These are phyloP conservation scores for Solanum paucissectum DNA, from an alignment of 257 asterid genomes.

Conservation along the genomic window DNA sequence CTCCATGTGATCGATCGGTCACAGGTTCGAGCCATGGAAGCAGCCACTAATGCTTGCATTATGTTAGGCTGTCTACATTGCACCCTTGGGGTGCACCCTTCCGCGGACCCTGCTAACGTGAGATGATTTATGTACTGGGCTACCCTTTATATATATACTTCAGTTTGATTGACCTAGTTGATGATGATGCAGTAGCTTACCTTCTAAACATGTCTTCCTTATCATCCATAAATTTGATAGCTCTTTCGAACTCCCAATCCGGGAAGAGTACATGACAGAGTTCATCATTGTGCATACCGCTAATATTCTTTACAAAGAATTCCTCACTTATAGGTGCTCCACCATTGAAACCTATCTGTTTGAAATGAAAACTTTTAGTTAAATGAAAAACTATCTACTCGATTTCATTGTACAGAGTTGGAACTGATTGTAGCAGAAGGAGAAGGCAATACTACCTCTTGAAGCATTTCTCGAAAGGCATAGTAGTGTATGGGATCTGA, in stretches of 20 bases:
- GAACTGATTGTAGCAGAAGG: background rate
- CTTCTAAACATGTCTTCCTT: constrained; percentile 76
- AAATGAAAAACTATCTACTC: background rate
- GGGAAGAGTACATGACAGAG: constrained; percentile 55
- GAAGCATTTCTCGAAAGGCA: constrained; percentile 84
- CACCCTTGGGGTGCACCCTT: background rate
- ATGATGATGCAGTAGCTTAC: constrained; percentile 13
- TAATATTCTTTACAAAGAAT: constrained; percentile 44
- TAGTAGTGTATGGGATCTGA: constrained; percentile 75
- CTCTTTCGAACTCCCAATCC: constrained; percentile 54
- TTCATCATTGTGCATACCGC: constrained; percentile 77
- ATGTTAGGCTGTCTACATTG: background rate
- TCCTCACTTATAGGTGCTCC: constrained; percentile 72
- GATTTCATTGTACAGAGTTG: background rate
- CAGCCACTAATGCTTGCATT: background rate
- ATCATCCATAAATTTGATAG: constrained; percentile 47
- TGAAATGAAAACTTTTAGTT: background rate
- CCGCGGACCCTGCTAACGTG: background rate
- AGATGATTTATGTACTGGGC: background rate
- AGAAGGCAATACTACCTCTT: constrained; percentile 37
- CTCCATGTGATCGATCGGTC: background rate
- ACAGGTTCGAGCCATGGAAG: background rate
- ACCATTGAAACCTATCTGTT: constrained; percentile 63
- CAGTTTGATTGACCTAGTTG: background rate
- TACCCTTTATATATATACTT: background rate